Conservation (phyloP, 129 eudicot species). For the Glebionis coronaria region DNA sequence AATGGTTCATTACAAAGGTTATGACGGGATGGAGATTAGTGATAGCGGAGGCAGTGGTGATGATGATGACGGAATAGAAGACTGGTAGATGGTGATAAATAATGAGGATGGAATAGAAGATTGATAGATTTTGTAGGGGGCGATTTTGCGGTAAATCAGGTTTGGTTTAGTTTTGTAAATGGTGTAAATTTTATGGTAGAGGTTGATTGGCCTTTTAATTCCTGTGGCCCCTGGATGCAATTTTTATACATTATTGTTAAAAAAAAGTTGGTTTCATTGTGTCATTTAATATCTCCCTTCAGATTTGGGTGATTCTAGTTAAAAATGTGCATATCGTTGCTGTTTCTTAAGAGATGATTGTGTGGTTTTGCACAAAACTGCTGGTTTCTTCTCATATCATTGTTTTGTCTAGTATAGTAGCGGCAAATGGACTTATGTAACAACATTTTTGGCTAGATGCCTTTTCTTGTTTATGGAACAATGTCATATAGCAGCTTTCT, state of each 20-base stretch:
- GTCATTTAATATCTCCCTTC: background rate
- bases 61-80: constrained; percentile 63
- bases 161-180: constrained; percentile 29
- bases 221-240: constrained; percentile 1
- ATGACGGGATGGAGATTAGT: constrained; percentile 25
- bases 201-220: background rate
- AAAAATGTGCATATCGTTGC: background rate
- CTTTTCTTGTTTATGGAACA: no score
- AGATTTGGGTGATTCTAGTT: constrained; percentile 5
- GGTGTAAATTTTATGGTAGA: constrained; percentile 23
- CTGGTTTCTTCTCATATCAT: no score
- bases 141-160: background rate
- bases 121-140: constrained; percentile 36
- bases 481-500: no score
- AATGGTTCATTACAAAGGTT: constrained; percentile 22
- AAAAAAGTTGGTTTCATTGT: background rate
- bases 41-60: constrained; percentile 16
- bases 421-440: no score
- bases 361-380: no score
- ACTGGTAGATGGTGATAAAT: constrained; percentile 50
- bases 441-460: no score
- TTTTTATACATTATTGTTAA: background rate
- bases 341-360: background rate
- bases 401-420: no score
- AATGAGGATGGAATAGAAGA: constrained; percentile 50